Percentiles rank a stretch among this genome's conserved stretches.
Conservation (phyloP, 768 basidiomycete genomes). For the Termitomyces sp. region DNA sequence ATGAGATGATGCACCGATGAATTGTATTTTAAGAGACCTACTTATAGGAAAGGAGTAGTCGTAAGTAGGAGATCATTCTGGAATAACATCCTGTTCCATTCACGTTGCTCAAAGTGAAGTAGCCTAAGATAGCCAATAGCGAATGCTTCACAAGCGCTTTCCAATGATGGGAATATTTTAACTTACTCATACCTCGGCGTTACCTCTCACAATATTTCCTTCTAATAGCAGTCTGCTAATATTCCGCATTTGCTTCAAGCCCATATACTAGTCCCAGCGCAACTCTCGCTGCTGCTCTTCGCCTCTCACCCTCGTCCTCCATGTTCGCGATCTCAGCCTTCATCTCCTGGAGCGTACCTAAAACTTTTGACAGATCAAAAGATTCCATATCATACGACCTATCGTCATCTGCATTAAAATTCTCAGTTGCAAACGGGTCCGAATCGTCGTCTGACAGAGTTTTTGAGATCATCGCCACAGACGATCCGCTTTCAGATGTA, state of each 20-base stretch:
- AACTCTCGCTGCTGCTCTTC: constrained; percentile 64
- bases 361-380: constrained; percentile 59
- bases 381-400: constrained; percentile 29
- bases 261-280: constrained; percentile 73
- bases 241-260: constrained; percentile 27
- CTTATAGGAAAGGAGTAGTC: too few species aligned
- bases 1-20: too few species aligned
- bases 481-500: not conserved
- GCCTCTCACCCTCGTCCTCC: constrained; percentile 53
- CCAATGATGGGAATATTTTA: not conserved
- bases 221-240: not conserved
- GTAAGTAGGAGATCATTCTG: too few species aligned
- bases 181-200: not conserved
- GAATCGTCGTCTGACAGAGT: constrained; percentile 2
- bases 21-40: too few species aligned
- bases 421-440: not conserved
- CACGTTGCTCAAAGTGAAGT: too few species aligned
- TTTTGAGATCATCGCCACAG: not conserved
- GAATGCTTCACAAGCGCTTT: not conserved
- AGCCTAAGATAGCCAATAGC: not conserved
- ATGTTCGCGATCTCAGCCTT: constrained; percentile 72
- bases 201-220: not conserved
- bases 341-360: constrained; percentile 60
- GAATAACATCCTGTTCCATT: too few species aligned
- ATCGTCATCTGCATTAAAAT: not conserved